A percentile compares a stretch with the other conserved stretches of the same genome.
Conservation (phyloP, 2,329 filamentous ascomycete genomes). For the Karstenula rhodostoma region DNA sequence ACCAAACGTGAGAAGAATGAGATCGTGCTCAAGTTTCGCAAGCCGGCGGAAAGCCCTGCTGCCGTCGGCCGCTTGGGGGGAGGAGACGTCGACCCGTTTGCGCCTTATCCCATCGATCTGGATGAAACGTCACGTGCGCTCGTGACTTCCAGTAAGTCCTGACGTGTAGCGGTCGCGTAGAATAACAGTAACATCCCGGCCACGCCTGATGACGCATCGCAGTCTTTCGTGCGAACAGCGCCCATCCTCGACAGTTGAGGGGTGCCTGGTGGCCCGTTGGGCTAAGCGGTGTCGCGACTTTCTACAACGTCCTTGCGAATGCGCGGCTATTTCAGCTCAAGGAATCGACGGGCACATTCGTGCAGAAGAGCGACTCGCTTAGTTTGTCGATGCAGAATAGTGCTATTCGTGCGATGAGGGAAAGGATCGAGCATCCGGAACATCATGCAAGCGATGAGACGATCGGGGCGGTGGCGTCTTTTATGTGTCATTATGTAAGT, state of each 20-base stretch:
- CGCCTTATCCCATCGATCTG: conserved; percentile 35
- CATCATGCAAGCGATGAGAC: conserved; percentile 34
- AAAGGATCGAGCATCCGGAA: conserved; percentile 30
- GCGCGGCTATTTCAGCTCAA: conserved; percentile 38
- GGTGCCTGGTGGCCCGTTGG: conserved; percentile 40
- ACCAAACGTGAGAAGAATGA: conserved; percentile 36
- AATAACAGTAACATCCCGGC: not conserved
- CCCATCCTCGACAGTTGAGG: conserved; percentile 32
- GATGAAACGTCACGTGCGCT: conserved; percentile 32
- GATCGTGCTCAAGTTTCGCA: conserved; percentile 36
- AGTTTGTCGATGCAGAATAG: conserved; percentile 34
- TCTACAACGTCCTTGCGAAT: conserved; percentile 38
- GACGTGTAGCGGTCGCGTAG: not conserved
- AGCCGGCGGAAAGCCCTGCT: conserved; percentile 17
- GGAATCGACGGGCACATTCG: conserved; percentile 28
- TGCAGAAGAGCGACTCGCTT: conserved; percentile 30
- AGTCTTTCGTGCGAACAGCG: conserved; percentile 35
- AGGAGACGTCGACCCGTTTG: conserved; percentile 36
- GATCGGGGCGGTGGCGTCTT: conserved; percentile 29
- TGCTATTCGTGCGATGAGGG: conserved; percentile 28
- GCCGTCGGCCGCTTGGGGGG: conserved; percentile 31
- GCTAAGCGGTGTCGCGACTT: conserved; percentile 30
- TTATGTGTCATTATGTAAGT: conserved; percentile 41
- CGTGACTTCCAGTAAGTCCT: conserved; percentile 35
- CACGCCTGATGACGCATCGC: conserved; percentile 22